Evolutionary conservation across 1,284 basidiomycete species (phyloP).

Genomic region (Mycena sp.): DNA sequence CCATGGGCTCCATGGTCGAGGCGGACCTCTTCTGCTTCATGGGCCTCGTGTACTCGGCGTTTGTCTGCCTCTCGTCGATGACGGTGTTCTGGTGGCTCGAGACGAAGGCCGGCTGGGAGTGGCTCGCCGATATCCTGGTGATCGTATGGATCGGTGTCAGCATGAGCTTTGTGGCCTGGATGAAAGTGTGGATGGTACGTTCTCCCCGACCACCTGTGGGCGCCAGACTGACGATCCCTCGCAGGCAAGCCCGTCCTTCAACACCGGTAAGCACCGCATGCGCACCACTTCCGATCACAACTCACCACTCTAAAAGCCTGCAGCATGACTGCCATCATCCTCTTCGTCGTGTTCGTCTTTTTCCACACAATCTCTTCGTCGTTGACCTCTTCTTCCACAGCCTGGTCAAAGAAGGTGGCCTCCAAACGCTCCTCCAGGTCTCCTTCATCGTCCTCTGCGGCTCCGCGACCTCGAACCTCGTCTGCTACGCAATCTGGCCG

Average conservation of each 20-base stretch:
- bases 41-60: conserved; percentile 76
- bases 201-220: too few relatives aligned
- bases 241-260: conserved; percentile 83
- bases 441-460: conserved; percentile 84
- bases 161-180: conserved; percentile 86
- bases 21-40: conserved; percentile 83
- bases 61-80: conserved; percentile 83
- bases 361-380: not conserved
- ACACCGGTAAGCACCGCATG: conserved; percentile 73
- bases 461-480: conserved; percentile 79
- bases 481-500: conserved; percentile 88
- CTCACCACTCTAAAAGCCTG: conserved; percentile 64
- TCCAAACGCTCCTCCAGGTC: conserved; percentile 78
- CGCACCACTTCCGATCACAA: not conserved
- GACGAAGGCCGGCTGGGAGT: conserved; percentile 69
- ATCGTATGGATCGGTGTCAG: conserved; percentile 86
- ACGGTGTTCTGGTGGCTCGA: conserved; percentile 84
- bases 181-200: conserved; percentile 83
- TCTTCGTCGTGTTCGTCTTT: conserved; percentile 81
- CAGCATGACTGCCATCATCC: conserved; percentile 89
- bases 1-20: conserved; percentile 91
- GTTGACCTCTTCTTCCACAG: conserved; percentile 47
- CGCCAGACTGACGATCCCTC: too few relatives aligned
- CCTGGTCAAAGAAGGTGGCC: conserved; percentile 90
- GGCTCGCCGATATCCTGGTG: conserved; percentile 73